Conservation (phyloP, 2,329 filamentous ascomycete genomes). For the Alternaria atra region DNA sequence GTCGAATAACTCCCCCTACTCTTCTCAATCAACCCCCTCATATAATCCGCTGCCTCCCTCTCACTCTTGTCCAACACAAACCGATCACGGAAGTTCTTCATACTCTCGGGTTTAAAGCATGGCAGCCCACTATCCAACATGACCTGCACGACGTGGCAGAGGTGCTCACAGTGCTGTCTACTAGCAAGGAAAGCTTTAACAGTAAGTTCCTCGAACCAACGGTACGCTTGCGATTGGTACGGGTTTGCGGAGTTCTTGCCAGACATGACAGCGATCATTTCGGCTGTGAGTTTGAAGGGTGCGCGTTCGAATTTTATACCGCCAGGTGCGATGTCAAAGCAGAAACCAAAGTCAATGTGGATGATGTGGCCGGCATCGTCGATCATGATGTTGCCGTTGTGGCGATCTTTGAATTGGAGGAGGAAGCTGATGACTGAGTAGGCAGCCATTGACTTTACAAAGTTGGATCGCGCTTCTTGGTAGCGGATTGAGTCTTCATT, state of each 20-base stretch:
- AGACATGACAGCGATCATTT: conserved; percentile 99
- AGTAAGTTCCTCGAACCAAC: conserved; percentile 95
- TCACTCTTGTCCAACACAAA: conserved; percentile 94
- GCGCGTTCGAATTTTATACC: conserved; percentile 98
- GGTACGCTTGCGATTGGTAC: conserved; percentile 81
- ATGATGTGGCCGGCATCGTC: conserved; percentile 97
- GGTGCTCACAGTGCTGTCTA: conserved; percentile 85
- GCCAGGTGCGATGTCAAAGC: conserved; percentile 97
- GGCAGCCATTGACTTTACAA: conserved; percentile 99
- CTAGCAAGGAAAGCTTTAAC: conserved; percentile 93
- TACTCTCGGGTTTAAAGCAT: conserved; percentile 96
- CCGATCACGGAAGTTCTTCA: conserved; percentile 88
- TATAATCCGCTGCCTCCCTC: conserved; percentile 92
- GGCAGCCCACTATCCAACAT: conserved; percentile 97
- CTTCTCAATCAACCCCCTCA: conserved; percentile 87
- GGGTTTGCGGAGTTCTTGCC: conserved; percentile 62
- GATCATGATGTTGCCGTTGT: conserved; percentile 99
- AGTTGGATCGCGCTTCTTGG: conserved; percentile 94
- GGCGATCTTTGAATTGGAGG: conserved; percentile 97
- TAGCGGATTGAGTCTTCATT: conserved; percentile 94
- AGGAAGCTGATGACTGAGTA: conserved; percentile 98
- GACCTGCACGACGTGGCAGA: conserved; percentile 86
- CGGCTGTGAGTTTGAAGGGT: conserved; percentile 95
- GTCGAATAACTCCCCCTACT: conserved; percentile 92
- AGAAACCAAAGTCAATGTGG: conserved; percentile 99